phyloP scores from a whole-genome alignment of 495 filamentous ascomycete genomes.

The Neurospora hispaniola region DNA sequence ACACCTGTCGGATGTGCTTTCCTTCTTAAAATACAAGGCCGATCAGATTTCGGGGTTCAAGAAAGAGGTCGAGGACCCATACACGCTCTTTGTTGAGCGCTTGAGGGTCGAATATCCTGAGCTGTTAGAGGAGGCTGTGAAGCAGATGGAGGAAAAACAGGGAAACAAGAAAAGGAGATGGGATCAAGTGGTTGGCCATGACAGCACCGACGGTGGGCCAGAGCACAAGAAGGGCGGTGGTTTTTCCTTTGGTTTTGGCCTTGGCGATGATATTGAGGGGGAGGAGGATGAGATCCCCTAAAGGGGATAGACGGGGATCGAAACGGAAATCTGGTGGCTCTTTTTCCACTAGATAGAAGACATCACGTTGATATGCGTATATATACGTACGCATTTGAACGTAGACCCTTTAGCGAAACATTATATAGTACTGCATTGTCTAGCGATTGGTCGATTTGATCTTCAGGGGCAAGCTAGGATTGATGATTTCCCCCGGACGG shows the following conservation, averaged over 20 bases:
- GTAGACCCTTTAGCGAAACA: not conserved
- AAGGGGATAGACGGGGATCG: not conserved
- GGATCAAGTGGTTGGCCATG: constrained; percentile 58
- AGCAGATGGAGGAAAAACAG: constrained; percentile 51
- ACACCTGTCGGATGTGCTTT: constrained; percentile 63
- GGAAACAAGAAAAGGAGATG: constrained; percentile 71
- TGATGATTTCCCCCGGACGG: not conserved
- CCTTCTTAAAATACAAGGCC: constrained; percentile 72
- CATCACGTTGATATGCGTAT: not conserved
- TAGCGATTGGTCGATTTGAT: not conserved
- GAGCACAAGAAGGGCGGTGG: constrained; percentile 36
- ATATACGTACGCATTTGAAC: not conserved
- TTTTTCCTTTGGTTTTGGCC: constrained; percentile 72
- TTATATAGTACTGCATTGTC: not conserved
- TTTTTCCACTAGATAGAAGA: not conserved
- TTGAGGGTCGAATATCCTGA: constrained; percentile 54
- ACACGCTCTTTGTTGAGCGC: constrained; percentile 60
- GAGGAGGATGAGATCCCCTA: constrained; percentile 30
- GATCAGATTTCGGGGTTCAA: constrained; percentile 83
- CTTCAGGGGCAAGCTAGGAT: not conserved
- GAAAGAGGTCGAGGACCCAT: constrained; percentile 61
- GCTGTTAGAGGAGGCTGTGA: constrained; percentile 51
- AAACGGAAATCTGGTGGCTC: not conserved
- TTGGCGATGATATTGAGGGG: constrained; percentile 48
- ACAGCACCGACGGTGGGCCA: constrained; percentile 27